Percentiles rank a stretch among this genome's conserved stretches.
phyloP scores from a whole-genome alignment of 306 rosid species.

The Citrullus mucosospermus region DNA sequence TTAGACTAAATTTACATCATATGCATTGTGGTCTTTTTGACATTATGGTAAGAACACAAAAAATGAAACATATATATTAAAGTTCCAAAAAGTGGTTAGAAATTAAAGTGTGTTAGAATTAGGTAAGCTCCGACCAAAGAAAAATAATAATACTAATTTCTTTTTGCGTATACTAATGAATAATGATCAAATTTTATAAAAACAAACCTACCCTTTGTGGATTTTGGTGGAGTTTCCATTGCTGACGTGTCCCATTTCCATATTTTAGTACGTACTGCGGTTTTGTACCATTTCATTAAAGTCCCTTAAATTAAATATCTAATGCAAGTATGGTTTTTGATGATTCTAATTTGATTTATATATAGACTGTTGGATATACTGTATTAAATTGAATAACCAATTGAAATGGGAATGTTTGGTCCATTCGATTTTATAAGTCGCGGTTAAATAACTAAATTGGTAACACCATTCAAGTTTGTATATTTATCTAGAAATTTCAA shows the following conservation, averaged over 20 bases:
- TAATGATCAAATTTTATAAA: neutral
- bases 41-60: neutral
- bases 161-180: conserved; percentile 13
- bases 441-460: too few species aligned
- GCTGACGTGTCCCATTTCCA: neutral
- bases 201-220: neutral
- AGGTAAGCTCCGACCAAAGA: conserved; percentile 6
- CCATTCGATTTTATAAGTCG: too few species aligned
- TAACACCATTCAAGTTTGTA: too few species aligned
- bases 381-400: too few species aligned
- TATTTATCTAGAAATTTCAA: too few species aligned
- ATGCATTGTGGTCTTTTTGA: neutral
- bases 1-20: neutral
- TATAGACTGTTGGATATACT: too few species aligned
- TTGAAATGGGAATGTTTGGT: too few species aligned
- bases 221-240: neutral
- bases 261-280: neutral
- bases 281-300: neutral
- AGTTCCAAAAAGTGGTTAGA: conserved; percentile 12
- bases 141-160: neutral
- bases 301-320: neutral
- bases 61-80: neutral
- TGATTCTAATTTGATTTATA: neutral
- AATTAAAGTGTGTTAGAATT: neutral
- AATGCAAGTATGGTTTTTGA: neutral